These are phyloP conservation scores for Verticillium tricorpus DNA, from an alignment of 2,329 filamentous ascomycete species.

Conservation along the genomic window DNA sequence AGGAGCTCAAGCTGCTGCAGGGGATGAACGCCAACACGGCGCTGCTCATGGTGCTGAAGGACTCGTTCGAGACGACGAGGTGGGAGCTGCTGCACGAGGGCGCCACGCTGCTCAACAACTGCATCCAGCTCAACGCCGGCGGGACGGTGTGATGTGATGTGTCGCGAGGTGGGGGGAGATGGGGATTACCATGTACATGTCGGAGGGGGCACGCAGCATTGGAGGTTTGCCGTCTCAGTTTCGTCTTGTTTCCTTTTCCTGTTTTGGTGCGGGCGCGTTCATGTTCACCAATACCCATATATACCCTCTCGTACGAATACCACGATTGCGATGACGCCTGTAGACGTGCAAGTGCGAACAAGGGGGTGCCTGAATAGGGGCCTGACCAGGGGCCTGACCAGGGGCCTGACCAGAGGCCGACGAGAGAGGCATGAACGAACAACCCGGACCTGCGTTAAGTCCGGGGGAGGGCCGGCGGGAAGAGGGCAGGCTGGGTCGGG, in stretches of 20 bases:
- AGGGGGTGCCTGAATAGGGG: no score
- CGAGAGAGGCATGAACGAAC: no score
- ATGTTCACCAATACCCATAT: slow-evolving; percentile 3
- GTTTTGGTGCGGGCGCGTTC: background rate
- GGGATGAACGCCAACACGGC: slow-evolving; percentile 82
- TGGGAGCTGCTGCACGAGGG: slow-evolving; percentile 94
- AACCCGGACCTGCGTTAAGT: background rate
- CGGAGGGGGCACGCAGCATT: background rate
- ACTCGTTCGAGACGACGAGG: slow-evolving; percentile 74
- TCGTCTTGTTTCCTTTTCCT: background rate
- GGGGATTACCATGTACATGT: background rate
- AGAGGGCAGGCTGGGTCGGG: no score
- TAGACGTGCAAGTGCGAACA: no score
- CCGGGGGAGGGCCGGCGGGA: no score
- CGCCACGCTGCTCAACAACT: slow-evolving; percentile 73
- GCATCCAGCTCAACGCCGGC: slow-evolving; percentile 56
- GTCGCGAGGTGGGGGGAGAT: no score
- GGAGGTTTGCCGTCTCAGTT: no score
- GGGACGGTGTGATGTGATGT: slow-evolving; percentile 7
- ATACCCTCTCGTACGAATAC: slow-evolving; percentile 4
- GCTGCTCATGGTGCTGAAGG: slow-evolving; percentile 73
- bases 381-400: no score
- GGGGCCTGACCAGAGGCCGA: no score
- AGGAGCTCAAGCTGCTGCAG: slow-evolving; percentile 67
- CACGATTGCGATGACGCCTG: background rate